Base-by-base conservation (phyloP, 139 green algal species). In the Gonium pectorale region DNA sequence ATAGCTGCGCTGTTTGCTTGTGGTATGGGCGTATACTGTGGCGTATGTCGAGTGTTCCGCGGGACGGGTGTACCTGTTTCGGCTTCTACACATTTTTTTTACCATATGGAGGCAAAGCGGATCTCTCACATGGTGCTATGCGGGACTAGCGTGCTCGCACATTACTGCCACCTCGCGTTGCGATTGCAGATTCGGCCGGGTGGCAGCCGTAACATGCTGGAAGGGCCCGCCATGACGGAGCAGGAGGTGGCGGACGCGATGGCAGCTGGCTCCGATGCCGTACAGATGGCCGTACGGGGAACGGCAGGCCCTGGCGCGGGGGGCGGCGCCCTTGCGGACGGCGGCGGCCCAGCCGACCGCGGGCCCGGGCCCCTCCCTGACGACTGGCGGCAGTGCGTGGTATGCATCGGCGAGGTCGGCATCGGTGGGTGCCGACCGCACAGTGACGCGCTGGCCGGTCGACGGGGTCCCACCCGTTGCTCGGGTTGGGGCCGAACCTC, bases 351-450 rank as follows among this genome's bases (percentile, higher is more conserved):
- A n/a, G n/a, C n/a, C n/a, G n/a, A n/a, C n/a, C 24, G 67, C 35
- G 40, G 40, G 15, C 1, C 26, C 40, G 40, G 40, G 26, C 31
- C 60, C 2, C 41, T 62, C 51, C n/a, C 64, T n/a, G 75, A n/a
- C 46, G 64, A 74, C 44, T 78, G 71, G 71, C 60, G 77, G 63
- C 46, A 29, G 49, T 85, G 52, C n/a, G 70, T 79, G 9, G 2
- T 81, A 0, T 40, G n/a, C 22, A 6, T 80, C 21, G 86, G 86
- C 13, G 86, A 93, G 86, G 56, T 93, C 9, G 90, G 90, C 56
- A 93, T 93, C 38, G 90, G 89, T 71, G 64, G 15, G 64, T 51
- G 37, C n/a, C n/a, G n/a, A n/a, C n/a, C n/a, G n/a, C n/a, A n/a
- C n/a, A n/a, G n/a, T n/a, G n/a, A n/a, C n/a, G n/a, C n/a, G n/a